Base-by-base conservation (phyloP, 1,284 basidiomycete genomes). In the Neolentinus lepideus region DNA sequence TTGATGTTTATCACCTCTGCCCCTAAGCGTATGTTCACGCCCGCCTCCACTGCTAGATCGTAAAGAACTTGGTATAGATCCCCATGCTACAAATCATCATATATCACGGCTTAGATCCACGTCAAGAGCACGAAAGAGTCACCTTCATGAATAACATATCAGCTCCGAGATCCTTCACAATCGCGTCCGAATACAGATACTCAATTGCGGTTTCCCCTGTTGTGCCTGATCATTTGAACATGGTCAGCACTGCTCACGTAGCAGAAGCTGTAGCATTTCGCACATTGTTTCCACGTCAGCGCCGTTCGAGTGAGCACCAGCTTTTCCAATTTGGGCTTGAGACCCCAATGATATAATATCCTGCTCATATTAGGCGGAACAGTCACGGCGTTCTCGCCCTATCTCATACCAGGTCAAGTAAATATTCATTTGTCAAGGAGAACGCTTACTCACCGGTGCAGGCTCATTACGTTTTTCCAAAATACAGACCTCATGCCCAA, bases 341-440 rank as follows among this genome's bases (percentile, higher is more conserved):
- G 63, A 1, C 81, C 81, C 83, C 83, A 85, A 50, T 76, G 71
- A 55, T 75, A 74, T 21, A 83, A 66, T 12, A 84, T 74, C 59
- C 83, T 84, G 2, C 79, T 74, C 36, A 78, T 65, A 55, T 84
- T 84, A 1, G 81, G 81, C 45, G 81, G 73, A 55, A 82, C 65
- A 11, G 79, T n/a, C 16, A 43, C 16, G 38, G 16, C 12, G n/a
- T 6, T 43, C n/a, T 43, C 38, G 6, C 38, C 38, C 38, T 43
- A n/a, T 31, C 6, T 12, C 4, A 12, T 6, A 31, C 29, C 29
- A 31, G 29, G 6, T 31, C 29, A 31, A 12, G 29, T 31, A 4
- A 31, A 31, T 31, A 12, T 6, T 31, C 29, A 6, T 31, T 12
- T 4, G 12, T 6, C 6, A 31, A 31, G 12, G 12, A 31, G 29